These are phyloP conservation scores for Naganishia liquefaciens DNA, from an alignment of 1,284 basidiomycete species.

Conservation along the genomic window DNA sequence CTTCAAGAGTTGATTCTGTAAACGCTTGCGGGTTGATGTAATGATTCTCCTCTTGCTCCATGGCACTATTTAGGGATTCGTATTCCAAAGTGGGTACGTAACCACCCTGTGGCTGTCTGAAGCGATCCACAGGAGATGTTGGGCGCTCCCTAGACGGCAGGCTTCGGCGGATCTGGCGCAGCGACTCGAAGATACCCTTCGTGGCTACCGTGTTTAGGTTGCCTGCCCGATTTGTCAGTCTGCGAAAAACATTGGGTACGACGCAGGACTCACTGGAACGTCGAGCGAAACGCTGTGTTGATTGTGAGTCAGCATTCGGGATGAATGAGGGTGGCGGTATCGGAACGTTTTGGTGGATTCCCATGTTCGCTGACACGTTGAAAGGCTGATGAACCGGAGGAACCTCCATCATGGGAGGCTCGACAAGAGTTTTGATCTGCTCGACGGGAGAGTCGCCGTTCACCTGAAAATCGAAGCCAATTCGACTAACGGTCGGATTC, in stretches of 20 bases:
- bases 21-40: conserved; percentile 12
- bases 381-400: neutral
- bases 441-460: conserved; percentile 17
- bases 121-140: too few relatives aligned
- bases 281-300: neutral
- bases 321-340: too few relatives aligned
- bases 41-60: conserved; percentile 19
- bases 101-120: too few relatives aligned
- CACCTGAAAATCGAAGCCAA: neutral
- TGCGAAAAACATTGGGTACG: too few relatives aligned
- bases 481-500: neutral
- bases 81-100: too few relatives aligned
- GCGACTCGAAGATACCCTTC: neutral
- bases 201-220: neutral
- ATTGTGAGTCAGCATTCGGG: conserved; percentile 7
- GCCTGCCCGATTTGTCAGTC: neutral
- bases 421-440: neutral
- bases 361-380: neutral
- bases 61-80: conserved; percentile 7
- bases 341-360: neutral
- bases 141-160: neutral
- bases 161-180: conserved; percentile 17
- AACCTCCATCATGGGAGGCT: neutral
- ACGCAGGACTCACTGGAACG: neutral
- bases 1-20: conserved; percentile 17